Base-by-base conservation (phyloP, 306 rosid genomes). In the Sechiopsis laciniata region DNA sequence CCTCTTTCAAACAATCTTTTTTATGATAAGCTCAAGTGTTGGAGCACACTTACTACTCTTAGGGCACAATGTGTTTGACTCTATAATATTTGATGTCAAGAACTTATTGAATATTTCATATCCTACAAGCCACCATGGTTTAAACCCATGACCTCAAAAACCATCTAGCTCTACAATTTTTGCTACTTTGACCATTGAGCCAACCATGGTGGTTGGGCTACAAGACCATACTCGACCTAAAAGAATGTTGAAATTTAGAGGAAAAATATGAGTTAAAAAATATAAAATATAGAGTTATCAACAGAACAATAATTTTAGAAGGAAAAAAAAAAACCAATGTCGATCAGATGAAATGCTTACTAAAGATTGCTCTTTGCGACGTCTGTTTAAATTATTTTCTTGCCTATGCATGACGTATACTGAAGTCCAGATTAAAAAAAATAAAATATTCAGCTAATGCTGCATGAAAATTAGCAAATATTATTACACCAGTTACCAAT, bases 1-100 rank as follows among this genome's bases (percentile, higher is more conserved):
- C 89, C 78, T 94, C 98, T 32, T 88, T 90, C 82, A 83, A 87
- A 83, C 70, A 35, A 63, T 32, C 69, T 63, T 63, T n/a, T 37
- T 16, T 35, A 15, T 13, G 29, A 35, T 63, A 63, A 37, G 14
- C 24, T 3, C 46, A n/a, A 35, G 51, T 8, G 51, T 63, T n/a
- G 4, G 5, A 63, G 70, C 37, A 14, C n/a, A 63, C 70, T 63
- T 63, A 35, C 70, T 37, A 63, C 51, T 32, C 69, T 63, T 50
- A 63, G n/a, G 48, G 69, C 50, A 63, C 48, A 63, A 63, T 35
- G 45, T 16, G 69, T 50, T 63, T 35, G 50, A 20, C 69, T 63
- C 51, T 63, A 62, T 22, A 63, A 63, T 63, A 63, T 63, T 63
- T 8, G 69, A 35, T 35, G 50, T 63, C 69, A 63, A 63, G 69